Conservation (phyloP, 495 filamentous ascomycete species). For the Tuber microsphaerosporum region DNA sequence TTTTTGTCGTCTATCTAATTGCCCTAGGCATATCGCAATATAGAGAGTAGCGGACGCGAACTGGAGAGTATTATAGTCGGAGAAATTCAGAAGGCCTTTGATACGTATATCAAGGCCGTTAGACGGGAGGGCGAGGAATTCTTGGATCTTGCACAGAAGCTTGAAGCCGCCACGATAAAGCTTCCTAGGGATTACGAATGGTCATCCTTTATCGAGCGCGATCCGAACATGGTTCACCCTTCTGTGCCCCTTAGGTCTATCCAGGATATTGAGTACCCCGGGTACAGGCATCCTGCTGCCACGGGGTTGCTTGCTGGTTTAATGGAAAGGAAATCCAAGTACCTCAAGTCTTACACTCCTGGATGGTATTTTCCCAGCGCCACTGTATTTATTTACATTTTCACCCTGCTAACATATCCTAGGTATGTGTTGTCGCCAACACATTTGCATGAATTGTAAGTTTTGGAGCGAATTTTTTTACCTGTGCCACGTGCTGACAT, state of each 20-base stretch:
- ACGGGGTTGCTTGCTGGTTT: constrained; percentile 81
- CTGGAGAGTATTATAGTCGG: constrained; percentile 90
- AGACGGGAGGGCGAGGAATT: constrained; percentile 80
- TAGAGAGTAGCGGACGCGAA: constrained; percentile 89
- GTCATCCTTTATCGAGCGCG: constrained; percentile 70
- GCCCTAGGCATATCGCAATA: constrained; percentile 77
- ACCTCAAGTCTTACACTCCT: constrained; percentile 93
- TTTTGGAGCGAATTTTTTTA: constrained; percentile 1
- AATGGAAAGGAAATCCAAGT: constrained; percentile 96
- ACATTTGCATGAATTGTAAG: constrained; percentile 93
- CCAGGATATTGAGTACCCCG: constrained; percentile 88
- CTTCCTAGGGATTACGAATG: constrained; percentile 92
- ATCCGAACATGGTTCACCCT: constrained; percentile 84
- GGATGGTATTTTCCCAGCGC: constrained; percentile 64
- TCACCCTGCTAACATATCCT: constrained; percentile 41
- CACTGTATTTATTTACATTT: constrained; percentile 7
- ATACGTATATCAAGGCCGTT: constrained; percentile 79
- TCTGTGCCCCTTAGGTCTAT: constrained; percentile 66
- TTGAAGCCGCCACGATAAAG: constrained; percentile 73
- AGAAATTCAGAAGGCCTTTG: constrained; percentile 96
- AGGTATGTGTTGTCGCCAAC: constrained; percentile 96
- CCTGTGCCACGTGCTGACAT: constrained; percentile 9
- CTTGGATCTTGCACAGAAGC: constrained; percentile 68
- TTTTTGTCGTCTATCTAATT: constrained; percentile 34
- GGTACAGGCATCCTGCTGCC: constrained; percentile 77